Evolutionary conservation across 2,329 filamentous ascomycete species (phyloP).

Genomic region (Pseudopyricularia cyperi): DNA sequence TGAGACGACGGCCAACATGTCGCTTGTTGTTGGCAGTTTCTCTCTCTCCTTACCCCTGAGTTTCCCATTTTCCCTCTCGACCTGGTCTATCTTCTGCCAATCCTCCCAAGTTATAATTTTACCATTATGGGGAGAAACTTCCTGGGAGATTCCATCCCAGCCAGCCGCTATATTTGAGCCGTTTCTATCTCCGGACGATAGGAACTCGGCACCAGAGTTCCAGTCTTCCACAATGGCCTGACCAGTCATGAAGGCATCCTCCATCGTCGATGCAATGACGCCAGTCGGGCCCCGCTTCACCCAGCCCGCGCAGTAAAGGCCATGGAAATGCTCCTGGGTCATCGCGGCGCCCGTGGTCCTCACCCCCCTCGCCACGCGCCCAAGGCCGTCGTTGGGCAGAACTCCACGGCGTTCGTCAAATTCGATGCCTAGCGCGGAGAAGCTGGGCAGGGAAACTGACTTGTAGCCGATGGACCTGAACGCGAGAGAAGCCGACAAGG

Average conservation of each 20-base stretch:
- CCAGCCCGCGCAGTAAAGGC: conserved; percentile 91
- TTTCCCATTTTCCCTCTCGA: conserved; percentile 56
- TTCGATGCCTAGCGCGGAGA: conserved; percentile 58
- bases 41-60: conserved; percentile 64
- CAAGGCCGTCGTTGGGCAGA: conserved; percentile 70
- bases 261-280: conserved; percentile 92
- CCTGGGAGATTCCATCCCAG: conserved; percentile 63
- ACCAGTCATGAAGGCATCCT: conserved; percentile 80
- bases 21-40: conserved; percentile 43
- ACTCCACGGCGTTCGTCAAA: conserved; percentile 67
- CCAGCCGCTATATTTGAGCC: conserved; percentile 27
- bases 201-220: conserved; percentile 29
- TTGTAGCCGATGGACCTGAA: conserved; percentile 96
- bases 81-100: conserved; percentile 73
- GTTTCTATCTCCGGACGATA: conserved; percentile 10
- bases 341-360: conserved; percentile 15
- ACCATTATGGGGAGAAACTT: conserved; percentile 39
- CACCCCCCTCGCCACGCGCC: conserved; percentile 45
- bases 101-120: conserved; percentile 67
- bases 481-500: conserved; percentile 55
- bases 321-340: conserved; percentile 39
- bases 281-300: conserved; percentile 90
- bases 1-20: conserved; percentile 41
- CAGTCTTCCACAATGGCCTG: conserved; percentile 78
- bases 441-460: conserved; percentile 62